A percentile compares a stretch with the other conserved stretches of the same genome.
Conservation (phyloP, 495 filamentous ascomycete genomes). For the Tricharina praecox region DNA sequence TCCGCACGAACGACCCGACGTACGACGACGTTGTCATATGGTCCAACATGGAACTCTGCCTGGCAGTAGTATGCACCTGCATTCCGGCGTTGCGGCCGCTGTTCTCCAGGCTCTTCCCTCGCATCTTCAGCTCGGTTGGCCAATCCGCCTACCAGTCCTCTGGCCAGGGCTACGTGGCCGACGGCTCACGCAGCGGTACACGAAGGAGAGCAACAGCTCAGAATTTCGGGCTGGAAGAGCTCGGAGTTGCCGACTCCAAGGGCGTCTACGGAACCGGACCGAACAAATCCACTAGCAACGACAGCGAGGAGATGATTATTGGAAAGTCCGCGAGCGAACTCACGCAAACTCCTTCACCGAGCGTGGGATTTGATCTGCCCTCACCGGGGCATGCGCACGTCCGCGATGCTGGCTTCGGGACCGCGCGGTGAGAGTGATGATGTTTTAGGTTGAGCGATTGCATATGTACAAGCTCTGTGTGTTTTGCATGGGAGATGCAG, state of each 20-base stretch:
- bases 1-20: slow-evolving; percentile 3
- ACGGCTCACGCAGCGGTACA: not conserved
- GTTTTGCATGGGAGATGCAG: too few relatives aligned
- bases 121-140: slow-evolving; percentile 15
- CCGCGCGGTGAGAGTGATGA: too few relatives aligned
- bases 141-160: not conserved
- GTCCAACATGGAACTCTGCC: slow-evolving; percentile 35
- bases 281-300: slow-evolving; percentile 1
- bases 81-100: slow-evolving; percentile 33
- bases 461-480: too few relatives aligned
- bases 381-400: too few relatives aligned
- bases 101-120: slow-evolving; percentile 27
- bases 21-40: slow-evolving; percentile 23
- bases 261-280: not conserved
- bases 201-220: not conserved
- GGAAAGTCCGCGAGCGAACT: not conserved
- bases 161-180: not conserved
- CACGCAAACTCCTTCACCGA: not conserved
- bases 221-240: slow-evolving; percentile 6
- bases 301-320: slow-evolving; percentile 11
- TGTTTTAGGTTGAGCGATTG: too few relatives aligned
- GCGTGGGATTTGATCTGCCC: too few relatives aligned
- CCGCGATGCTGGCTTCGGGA: too few relatives aligned
- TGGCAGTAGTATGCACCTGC: slow-evolving; percentile 35
- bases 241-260: not conserved